Evolutionary conservation across 2,329 filamentous ascomycete genomes (phyloP).

Genomic region (Clathrospora elynae): DNA sequence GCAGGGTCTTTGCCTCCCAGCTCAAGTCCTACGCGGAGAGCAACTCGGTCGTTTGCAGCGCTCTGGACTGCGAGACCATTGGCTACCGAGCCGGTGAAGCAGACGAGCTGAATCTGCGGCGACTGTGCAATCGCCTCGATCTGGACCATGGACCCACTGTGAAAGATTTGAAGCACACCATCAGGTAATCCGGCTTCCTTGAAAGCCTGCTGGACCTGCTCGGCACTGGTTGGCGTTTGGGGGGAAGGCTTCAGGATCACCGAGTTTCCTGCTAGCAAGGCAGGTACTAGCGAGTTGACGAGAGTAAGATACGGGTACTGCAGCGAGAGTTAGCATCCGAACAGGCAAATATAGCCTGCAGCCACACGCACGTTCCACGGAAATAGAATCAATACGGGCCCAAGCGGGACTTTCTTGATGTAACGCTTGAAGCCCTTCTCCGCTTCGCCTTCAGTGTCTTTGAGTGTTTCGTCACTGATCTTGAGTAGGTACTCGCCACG

Average conservation of each 20-base stretch:
- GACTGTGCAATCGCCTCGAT: slow-evolving; percentile 80
- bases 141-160: slow-evolving; percentile 76
- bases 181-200: slow-evolving; percentile 77
- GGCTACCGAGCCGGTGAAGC: slow-evolving; percentile 92
- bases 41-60: slow-evolving; percentile 79
- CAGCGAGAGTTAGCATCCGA: slow-evolving; percentile 24
- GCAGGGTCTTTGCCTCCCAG: slow-evolving; percentile 95
- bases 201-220: slow-evolving; percentile 80
- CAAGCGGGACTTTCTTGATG: slow-evolving; percentile 85
- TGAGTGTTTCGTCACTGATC: slow-evolving; percentile 77
- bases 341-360: slow-evolving; percentile 9
- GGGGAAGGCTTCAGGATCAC: slow-evolving; percentile 95
- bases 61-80: slow-evolving; percentile 85
- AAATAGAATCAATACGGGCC: slow-evolving; percentile 86
- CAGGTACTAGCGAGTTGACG: slow-evolving; percentile 89
- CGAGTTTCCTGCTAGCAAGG: slow-evolving; percentile 86
- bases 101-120: slow-evolving; percentile 77
- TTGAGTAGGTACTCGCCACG: slow-evolving; percentile 85
- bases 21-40: slow-evolving; percentile 82
- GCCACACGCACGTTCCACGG: slow-evolving; percentile 83
- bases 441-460: slow-evolving; percentile 78
- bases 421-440: slow-evolving; percentile 91
- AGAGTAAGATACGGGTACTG: slow-evolving; percentile 95
- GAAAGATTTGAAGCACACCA: slow-evolving; percentile 89
- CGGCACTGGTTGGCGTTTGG: slow-evolving; percentile 89